A percentile compares a stretch with the other conserved stretches of the same genome.
These are phyloP conservation scores for Penicillium digitatum DNA, from an alignment of 2,329 filamentous ascomycete species.

Conservation along the genomic window DNA sequence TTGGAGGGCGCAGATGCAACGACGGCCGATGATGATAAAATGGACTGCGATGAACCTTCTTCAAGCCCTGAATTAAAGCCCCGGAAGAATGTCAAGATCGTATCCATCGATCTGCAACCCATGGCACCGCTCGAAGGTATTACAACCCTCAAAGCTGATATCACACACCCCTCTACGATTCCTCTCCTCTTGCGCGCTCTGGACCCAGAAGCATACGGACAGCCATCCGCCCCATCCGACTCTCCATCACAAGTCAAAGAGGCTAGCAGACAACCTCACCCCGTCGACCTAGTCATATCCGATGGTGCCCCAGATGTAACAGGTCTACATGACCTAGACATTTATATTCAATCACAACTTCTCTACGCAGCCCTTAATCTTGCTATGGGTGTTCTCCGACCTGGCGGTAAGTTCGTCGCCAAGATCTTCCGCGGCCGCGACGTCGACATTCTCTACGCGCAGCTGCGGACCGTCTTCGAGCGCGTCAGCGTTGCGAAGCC, in stretches of 20 bases:
- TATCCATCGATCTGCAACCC: constrained; percentile 91
- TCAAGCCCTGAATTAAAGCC: constrained; percentile 43
- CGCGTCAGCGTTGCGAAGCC: constrained; percentile 89
- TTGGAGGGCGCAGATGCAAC: constrained; percentile 20
- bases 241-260: constrained; percentile 16
- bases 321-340: constrained; percentile 92
- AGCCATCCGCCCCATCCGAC: constrained; percentile 32
- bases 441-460: constrained; percentile 91
- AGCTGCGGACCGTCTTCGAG: constrained; percentile 87
- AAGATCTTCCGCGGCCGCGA: constrained; percentile 96
- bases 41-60: constrained; percentile 24
- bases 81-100: constrained; percentile 78
- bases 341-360: constrained; percentile 94
- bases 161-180: constrained; percentile 93
- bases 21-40: constrained; percentile 22
- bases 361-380: constrained; percentile 92
- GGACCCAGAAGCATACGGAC: constrained; percentile 62
- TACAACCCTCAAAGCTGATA: constrained; percentile 86
- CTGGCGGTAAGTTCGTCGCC: constrained; percentile 92
- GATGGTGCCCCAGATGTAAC: constrained; percentile 97
- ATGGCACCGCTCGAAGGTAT: constrained; percentile 93
- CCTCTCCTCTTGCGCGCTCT: constrained; percentile 81
- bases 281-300: constrained; percentile 88
- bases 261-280: constrained; percentile 60
- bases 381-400: constrained; percentile 84